phyloP scores from a whole-genome alignment of 306 rosid species.

The Rubus parviflorus region DNA sequence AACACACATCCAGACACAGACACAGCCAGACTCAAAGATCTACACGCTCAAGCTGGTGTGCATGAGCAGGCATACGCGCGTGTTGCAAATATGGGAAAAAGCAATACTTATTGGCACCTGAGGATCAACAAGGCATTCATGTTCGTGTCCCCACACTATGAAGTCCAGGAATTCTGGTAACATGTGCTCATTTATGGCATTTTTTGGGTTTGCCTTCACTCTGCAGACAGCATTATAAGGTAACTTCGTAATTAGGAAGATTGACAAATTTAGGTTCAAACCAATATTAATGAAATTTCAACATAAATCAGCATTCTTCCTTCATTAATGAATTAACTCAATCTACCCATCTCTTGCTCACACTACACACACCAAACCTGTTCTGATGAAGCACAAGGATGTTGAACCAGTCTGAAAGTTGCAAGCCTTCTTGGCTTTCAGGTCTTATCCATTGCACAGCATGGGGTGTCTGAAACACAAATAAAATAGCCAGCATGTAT shows the following conservation, averaged over 20 bases:
- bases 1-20: background rate
- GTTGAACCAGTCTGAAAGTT: slow-evolving; percentile 94
- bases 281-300: slow-evolving; percentile 7
- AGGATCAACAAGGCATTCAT: slow-evolving; percentile 94
- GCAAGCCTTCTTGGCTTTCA: slow-evolving; percentile 84
- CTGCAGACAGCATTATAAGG: slow-evolving; percentile 47
- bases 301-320: slow-evolving; percentile 24
- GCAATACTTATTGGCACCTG: slow-evolving; percentile 47
- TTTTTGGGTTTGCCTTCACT: slow-evolving; percentile 95
- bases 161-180: slow-evolving; percentile 94
- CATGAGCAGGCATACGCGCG: background rate
- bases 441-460: slow-evolving; percentile 99
- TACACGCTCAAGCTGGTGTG: background rate
- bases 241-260: background rate
- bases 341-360: slow-evolving; percentile 6
- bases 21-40: background rate
- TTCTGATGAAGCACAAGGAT: slow-evolving; percentile 97
- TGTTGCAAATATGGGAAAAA: background rate
- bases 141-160: slow-evolving; percentile 99
- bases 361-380: slow-evolving; percentile 56
- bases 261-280: background rate
- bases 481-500: slow-evolving; percentile 19
- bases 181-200: slow-evolving; percentile 97
- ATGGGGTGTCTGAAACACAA: slow-evolving; percentile 85
- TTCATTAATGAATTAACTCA: slow-evolving; percentile 4